Base-by-base conservation (phyloP, 768 basidiomycete genomes). In the Mycena belliarum region DNA sequence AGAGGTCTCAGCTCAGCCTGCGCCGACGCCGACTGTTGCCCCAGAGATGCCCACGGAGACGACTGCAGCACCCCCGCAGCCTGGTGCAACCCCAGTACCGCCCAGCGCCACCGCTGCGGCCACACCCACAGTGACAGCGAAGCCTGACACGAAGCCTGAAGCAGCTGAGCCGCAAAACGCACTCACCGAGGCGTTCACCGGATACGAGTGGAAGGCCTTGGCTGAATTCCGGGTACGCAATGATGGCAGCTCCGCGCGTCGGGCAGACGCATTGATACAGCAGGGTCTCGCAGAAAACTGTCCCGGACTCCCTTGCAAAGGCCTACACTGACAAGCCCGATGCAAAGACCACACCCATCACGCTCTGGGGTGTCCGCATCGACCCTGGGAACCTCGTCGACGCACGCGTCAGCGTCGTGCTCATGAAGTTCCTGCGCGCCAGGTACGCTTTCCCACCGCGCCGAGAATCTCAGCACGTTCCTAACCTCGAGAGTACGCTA, bases 371-470 rank as follows among this genome's bases (percentile, higher is more conserved):
- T 25, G 82, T 93, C 20, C 71, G 68, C 1, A 80, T 93, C 25
- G 81, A 89, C 69, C 87, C 91, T 3, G 59, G 54, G 3, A 73
- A 76, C 53, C 81, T 83, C 14, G 70, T 66, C 46, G 81, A 90
- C 68, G 84, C 89, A 1, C 80, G 82, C 9, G 82, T 84, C 57
- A 91, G 88, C 65, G 89, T 93, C 29, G 66, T 93, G 10, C 76
- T 93, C 35, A 83, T 92, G 82, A 92, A 93, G 68, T 93, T 93
- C 75, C 73, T 91, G 28, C 80, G 88, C 55, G 91, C 91, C 6
- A 82, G 88, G 88, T 85, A 64, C 29, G 29, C 12, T 32, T 32
- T 32, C 33, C 70, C 43, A n/a, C 29, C 42, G 2, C 49, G 16
- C 12, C 15, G 26, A 7, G 7, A 29, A 6, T 20, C 8, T n/a